A percentile compares a stretch with the other conserved stretches of the same genome.
These are phyloP conservation scores for Maudiozyma humilis DNA, from an alignment of 1,139 yeast species.

Conservation along the genomic window DNA sequence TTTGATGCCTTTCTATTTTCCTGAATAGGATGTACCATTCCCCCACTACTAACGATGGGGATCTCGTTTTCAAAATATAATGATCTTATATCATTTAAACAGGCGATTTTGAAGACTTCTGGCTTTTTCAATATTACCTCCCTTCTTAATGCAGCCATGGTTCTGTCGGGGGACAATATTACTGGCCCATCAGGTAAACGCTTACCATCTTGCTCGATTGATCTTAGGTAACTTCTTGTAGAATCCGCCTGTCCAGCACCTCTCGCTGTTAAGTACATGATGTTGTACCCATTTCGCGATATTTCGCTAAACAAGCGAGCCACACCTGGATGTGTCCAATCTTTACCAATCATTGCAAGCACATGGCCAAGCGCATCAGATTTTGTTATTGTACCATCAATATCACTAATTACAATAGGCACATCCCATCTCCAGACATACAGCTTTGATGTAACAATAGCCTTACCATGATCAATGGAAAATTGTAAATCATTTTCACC, in stretches of 20 bases:
- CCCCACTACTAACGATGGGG: not conserved
- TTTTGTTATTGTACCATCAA: constrained; percentile 96
- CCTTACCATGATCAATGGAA: constrained; percentile 73
- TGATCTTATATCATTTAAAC: constrained; percentile 75
- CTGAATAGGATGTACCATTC: not conserved
- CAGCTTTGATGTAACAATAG: constrained; percentile 64
- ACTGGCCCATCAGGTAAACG: constrained; percentile 88
- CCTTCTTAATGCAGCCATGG: constrained; percentile 87
- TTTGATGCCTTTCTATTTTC: constrained; percentile 1
- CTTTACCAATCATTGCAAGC: constrained; percentile 84
- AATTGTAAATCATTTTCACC: constrained; percentile 78
- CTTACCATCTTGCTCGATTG: constrained; percentile 68
- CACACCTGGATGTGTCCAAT: constrained; percentile 98
- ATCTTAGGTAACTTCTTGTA: constrained; percentile 74
- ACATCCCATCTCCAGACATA: constrained; percentile 78
- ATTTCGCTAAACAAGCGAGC: constrained; percentile 86
- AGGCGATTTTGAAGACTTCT: constrained; percentile 96
- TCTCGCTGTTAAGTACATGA: constrained; percentile 88
- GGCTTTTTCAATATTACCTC: constrained; percentile 93
- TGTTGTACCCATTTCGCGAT: constrained; percentile 77
- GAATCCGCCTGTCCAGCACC: constrained; percentile 95
- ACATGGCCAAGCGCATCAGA: constrained; percentile 98
- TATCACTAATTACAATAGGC: constrained; percentile 93
- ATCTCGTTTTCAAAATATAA: constrained; percentile 37
- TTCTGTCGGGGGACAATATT: constrained; percentile 88